Conservation (phyloP, 2,329 filamentous ascomycete genomes). For the Aspergillus ochraceoroseus region DNA sequence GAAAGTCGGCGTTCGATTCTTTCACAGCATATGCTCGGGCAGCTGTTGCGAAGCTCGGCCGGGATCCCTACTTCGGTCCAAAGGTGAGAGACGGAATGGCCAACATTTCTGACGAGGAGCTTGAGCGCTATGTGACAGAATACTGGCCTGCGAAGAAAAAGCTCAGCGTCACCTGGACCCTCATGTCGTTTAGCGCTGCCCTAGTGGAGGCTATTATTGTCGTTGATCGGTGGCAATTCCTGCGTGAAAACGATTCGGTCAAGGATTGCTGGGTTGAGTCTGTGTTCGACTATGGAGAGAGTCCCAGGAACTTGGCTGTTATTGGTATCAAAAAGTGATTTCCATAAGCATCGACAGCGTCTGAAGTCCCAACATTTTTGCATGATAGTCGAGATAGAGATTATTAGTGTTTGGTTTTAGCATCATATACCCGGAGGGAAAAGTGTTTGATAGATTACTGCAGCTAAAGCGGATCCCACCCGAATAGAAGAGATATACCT, state of each 20-base stretch:
- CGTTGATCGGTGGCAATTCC: conserved; percentile 80
- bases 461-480: too few species aligned
- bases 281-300: conserved; percentile 82
- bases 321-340: conserved; percentile 72
- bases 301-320: conserved; percentile 86
- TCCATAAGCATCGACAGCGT: too few species aligned
- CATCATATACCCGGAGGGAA: too few species aligned
- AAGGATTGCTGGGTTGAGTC: conserved; percentile 82
- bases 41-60: conserved; percentile 67
- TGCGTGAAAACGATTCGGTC: conserved; percentile 72
- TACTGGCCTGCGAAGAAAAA: conserved; percentile 70
- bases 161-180: conserved; percentile 78
- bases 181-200: conserved; percentile 93
- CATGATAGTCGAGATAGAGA: too few species aligned
- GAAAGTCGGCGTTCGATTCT: conserved; percentile 71
- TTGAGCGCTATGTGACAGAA: conserved; percentile 62
- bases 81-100: conserved; percentile 63
- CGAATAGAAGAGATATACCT: too few species aligned
- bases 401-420: too few species aligned
- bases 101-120: conserved; percentile 67
- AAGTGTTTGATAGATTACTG: too few species aligned
- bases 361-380: not conserved
- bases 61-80: conserved; percentile 56
- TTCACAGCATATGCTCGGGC: conserved; percentile 75
- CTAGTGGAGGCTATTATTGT: conserved; percentile 89